These are phyloP conservation scores for Lipomyces oligophaga DNA, from an alignment of 805 yeast species.

Conservation along the genomic window DNA sequence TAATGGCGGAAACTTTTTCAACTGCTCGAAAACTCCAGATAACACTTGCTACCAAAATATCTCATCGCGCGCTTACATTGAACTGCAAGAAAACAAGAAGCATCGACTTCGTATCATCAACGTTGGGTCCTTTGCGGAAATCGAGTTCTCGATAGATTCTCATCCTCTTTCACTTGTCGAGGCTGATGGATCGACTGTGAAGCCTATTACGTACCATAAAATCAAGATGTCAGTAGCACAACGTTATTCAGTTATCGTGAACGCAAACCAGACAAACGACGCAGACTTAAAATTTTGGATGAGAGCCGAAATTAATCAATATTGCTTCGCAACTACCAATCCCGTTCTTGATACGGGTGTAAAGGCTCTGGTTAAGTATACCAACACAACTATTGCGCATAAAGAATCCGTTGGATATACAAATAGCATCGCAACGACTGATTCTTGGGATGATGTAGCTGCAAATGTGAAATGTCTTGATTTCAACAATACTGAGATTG, in stretches of 20 bases:
- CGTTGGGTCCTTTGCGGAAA: slow-evolving; percentile 37
- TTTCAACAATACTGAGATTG: slow-evolving; percentile 30
- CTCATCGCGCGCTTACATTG: slow-evolving; percentile 25
- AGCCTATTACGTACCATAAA: slow-evolving; percentile 31
- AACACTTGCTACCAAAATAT: slow-evolving; percentile 32
- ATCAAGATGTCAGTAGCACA: slow-evolving; percentile 64
- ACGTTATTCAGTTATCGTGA: slow-evolving; percentile 65
- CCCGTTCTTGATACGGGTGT: slow-evolving; percentile 38
- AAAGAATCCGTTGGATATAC: neutral
- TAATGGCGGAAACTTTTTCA: slow-evolving; percentile 41
- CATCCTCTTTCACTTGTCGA: slow-evolving; percentile 36
- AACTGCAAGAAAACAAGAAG: slow-evolving; percentile 18
- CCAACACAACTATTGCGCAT: slow-evolving; percentile 23
- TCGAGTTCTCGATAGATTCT: slow-evolving; percentile 36
- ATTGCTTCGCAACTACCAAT: slow-evolving; percentile 40
- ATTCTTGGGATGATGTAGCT: slow-evolving; percentile 29
- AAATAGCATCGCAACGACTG: slow-evolving; percentile 5
- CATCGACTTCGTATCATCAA: slow-evolving; percentile 35
- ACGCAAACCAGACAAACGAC: slow-evolving; percentile 42
- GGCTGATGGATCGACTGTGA: slow-evolving; percentile 37
- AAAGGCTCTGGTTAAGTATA: slow-evolving; percentile 39
- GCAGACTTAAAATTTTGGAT: slow-evolving; percentile 41
- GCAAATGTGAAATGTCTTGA: slow-evolving; percentile 34
- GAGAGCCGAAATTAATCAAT: slow-evolving; percentile 40
- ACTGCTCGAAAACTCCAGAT: slow-evolving; percentile 30